Base-by-base conservation (phyloP, 495 filamentous ascomycete genomes). In the Margaritispora aquatica region DNA sequence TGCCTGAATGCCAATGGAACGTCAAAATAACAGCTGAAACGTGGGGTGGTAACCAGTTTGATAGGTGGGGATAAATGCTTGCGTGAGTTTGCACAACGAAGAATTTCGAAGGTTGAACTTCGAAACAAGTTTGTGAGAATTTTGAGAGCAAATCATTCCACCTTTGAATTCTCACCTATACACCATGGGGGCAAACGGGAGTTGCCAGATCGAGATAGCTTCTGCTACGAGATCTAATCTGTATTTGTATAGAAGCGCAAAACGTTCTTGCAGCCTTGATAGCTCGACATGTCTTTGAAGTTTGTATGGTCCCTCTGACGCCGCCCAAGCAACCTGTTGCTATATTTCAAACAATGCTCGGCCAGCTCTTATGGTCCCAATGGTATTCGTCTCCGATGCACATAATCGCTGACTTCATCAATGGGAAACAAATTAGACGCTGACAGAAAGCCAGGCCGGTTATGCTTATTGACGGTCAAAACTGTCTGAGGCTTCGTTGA, bases 301-400 rank as follows among this genome's bases (percentile, higher is more conserved):
- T 58, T 75, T 93, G 88, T 93, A 61, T 73, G 88, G 81, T 82
- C 76, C 87, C 87, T 92, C 88, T 92, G 89, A 94, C 89, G 83
- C 89, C 83, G 88, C 84, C 88, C 84, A 83, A 82, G 86, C 86
- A 89, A 90, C 76, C 62, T 76, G 73, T 62, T 64, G 59, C 57
- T 61, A 29, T 62, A 47, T 62, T 58, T 54, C 51, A 61, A 59
- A 36, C 63, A 85, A 81, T 87, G 79, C 87, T 77, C 81, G 86
- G 88, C 83, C 89, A 88, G 89, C 84, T 94, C 89, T 92, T 92
- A 94, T 90, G 84, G 86, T 76, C 82, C 83, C 88, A 74, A 51
- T 75, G 66, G 56, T 62, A 79, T 83, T 77, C 75, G 81, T 92
- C 88, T 94, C 75, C 88, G 89, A 88, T 76, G 75, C 86, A 75